phyloP scores from a whole-genome alignment of 2,329 filamentous ascomycete species.

The Dactylellina drechsleri region DNA sequence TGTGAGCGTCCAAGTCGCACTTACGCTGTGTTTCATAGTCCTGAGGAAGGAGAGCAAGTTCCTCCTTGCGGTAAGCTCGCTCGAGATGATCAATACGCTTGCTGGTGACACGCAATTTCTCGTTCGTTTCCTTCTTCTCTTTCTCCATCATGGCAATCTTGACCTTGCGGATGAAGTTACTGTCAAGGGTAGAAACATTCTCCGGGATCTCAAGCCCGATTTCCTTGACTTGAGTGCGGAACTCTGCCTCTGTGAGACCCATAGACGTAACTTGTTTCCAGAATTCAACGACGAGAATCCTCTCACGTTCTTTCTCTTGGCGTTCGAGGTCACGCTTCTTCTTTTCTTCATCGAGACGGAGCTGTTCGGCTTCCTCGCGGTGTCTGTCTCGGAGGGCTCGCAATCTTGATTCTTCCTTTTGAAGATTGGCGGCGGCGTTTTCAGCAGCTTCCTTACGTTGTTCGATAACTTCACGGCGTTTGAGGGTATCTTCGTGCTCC shows the following conservation, averaged over 20 bases:
- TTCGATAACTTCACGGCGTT: constrained; percentile 88
- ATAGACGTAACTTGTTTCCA: constrained; percentile 82
- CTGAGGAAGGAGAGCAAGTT: constrained; percentile 85
- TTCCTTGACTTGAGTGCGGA: constrained; percentile 45
- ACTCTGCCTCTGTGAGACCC: constrained; percentile 49
- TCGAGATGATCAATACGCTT: constrained; percentile 98
- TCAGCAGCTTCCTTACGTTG: constrained; percentile 97
- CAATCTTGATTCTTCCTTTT: constrained; percentile 89
- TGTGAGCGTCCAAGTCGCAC: constrained; percentile 80
- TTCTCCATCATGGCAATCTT: constrained; percentile 96
- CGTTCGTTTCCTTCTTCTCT: constrained; percentile 95
- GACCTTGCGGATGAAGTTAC: constrained; percentile 87
- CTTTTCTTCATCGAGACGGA: constrained; percentile 90
- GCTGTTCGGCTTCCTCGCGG: constrained; percentile 86
- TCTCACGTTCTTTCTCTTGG: constrained; percentile 84
- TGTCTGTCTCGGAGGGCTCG: constrained; percentile 88
- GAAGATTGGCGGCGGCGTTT: constrained; percentile 84
- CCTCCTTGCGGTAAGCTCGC: constrained; percentile 94
- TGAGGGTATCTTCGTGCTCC: constrained; percentile 86
- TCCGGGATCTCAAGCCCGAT: constrained; percentile 73
- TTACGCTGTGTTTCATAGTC: constrained; percentile 88
- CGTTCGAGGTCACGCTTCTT: constrained; percentile 88
- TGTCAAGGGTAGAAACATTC: constrained; percentile 86
- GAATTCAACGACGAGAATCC: constrained; percentile 90
- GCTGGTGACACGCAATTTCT: constrained; percentile 87